Evolutionary conservation across 192 early-diverging fungal species (phyloP).

Genomic region (Thoreauomyces humboldtii): DNA sequence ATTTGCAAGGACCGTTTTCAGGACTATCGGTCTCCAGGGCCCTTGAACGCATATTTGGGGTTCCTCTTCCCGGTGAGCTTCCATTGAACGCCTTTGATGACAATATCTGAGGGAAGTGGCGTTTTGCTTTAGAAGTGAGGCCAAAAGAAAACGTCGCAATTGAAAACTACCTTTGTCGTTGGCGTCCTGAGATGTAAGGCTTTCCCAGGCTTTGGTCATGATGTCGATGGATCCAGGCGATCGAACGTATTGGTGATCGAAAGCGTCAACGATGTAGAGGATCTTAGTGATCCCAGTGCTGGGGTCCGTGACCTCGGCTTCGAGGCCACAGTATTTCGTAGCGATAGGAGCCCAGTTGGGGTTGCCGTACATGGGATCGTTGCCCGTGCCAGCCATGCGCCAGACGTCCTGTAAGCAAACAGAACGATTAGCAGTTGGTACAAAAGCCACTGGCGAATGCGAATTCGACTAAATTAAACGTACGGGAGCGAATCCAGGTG

Average conservation of each 20-base stretch:
- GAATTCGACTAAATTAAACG: not conserved
- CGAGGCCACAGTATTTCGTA: slow-evolving; percentile 20
- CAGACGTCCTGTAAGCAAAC: slow-evolving; percentile 11
- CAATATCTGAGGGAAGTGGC: no score
- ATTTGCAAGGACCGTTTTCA: no score
- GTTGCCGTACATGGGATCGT: not conserved
- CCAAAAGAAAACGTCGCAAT: no score
- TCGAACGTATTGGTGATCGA: slow-evolving; percentile 15
- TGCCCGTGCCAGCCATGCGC: slow-evolving; percentile 12
- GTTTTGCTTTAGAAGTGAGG: no score
- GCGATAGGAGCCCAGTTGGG: slow-evolving; percentile 1
- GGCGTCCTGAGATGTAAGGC: slow-evolving; percentile 1
- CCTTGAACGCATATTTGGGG: slow-evolving; percentile 15
- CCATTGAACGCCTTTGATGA: slow-evolving; percentile 19
- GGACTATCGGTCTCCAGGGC: slow-evolving; percentile 10
- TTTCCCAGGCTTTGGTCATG: slow-evolving; percentile 16
- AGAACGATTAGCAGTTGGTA: not conserved
- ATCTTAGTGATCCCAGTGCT: slow-evolving; percentile 3
- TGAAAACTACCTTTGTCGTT: not conserved
- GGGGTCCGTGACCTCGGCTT: slow-evolving; percentile 20
- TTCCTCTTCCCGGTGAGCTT: slow-evolving; percentile 20
- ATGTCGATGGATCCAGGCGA: slow-evolving; percentile 25
- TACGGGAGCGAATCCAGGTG: slow-evolving; percentile 20
- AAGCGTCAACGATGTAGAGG: slow-evolving; percentile 27
- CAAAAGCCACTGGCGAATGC: not conserved